Evolutionary conservation across 352 stramenopile species (phyloP), one percentile per base, ranked within the genome.

Genomic region (Phytophthora meadii): DNA sequence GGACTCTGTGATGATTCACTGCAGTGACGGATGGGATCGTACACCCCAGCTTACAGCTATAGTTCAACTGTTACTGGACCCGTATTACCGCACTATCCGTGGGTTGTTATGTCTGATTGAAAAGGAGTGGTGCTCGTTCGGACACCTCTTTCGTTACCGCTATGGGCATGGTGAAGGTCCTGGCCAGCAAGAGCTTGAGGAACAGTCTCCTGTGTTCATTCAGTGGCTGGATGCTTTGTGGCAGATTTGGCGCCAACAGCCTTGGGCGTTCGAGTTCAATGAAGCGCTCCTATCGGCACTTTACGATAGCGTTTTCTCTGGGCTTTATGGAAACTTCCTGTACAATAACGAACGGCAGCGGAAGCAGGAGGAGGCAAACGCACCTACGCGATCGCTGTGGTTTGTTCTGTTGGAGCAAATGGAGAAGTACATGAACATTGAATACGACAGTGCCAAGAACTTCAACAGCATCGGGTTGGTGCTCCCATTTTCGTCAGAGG

Each of bases 111-210:
- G 93, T 46, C 74, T 99, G 11, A 90, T 99, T 17, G 97, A 99
- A 78, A 99, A 99, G 72, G 98, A 99, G 61, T 99, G 98, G 93
- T 97, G 97, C 68, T 94, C 90, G 9, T 99, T 99, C 75, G 98
- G 98, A 0, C 98, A 99, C 84, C 97, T 98, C 54, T 99, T 99
- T 69, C 95, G 98, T 36, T 88, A 89, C n/a, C 87, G 98, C 7
- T 98, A 93, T 68, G 96, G 91, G 3, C 97, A 99, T 67, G 96
- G 97, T n/a, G 92, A 99, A 76, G 83, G 88, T 11, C 93, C 92
- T 5, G 90, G 92, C 7, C 91, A 97, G 40, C 88, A 96, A 66
- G 95, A 99, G 62, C 87, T 99, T 28, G 95, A 98, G 61, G 94
- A 99, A 71, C 88, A 98, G 51, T 99, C 97, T 41, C 98, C 98